Evolutionary conservation across 2,329 filamentous ascomycete species (phyloP).

Genomic region (Diaporthe eres): DNA sequence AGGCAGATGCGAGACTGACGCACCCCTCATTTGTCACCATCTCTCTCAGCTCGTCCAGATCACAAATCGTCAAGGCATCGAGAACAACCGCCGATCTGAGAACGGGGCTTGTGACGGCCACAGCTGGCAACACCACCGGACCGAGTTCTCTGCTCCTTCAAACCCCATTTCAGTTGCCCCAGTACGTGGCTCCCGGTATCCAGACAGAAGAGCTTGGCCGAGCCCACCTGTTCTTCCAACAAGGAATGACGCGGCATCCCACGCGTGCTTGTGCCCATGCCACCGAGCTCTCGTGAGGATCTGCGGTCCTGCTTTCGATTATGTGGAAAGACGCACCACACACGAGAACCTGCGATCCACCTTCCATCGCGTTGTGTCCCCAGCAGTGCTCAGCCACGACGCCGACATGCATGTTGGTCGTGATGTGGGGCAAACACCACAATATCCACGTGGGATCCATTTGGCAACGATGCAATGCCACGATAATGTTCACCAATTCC

Average conservation of each 20-base stretch:
- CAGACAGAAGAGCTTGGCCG: neutral
- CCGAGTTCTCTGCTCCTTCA: neutral
- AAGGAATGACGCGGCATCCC: neutral
- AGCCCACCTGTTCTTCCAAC: neutral
- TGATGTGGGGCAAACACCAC: slow-evolving; percentile 13
- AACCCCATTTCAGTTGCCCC: neutral
- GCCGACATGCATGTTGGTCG: neutral
- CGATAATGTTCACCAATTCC: neutral
- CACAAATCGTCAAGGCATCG: neutral
- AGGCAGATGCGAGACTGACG: slow-evolving; percentile 81
- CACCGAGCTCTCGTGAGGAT: neutral
- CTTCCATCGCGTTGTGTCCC: neutral
- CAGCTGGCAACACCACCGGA: neutral
- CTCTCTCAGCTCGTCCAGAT: neutral
- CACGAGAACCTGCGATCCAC: neutral
- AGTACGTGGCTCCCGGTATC: neutral
- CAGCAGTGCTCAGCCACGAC: slow-evolving; percentile 19
- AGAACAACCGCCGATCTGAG: neutral
- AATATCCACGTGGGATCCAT: slow-evolving; percentile 24
- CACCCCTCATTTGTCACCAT: neutral
- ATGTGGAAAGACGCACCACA: neutral
- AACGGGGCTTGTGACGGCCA: neutral
- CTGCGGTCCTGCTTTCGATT: neutral
- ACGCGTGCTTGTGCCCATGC: neutral
- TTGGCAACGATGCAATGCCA: neutral